Conservation (phyloP, 345 rosid genomes). For the Theobroma cacao region DNA sequence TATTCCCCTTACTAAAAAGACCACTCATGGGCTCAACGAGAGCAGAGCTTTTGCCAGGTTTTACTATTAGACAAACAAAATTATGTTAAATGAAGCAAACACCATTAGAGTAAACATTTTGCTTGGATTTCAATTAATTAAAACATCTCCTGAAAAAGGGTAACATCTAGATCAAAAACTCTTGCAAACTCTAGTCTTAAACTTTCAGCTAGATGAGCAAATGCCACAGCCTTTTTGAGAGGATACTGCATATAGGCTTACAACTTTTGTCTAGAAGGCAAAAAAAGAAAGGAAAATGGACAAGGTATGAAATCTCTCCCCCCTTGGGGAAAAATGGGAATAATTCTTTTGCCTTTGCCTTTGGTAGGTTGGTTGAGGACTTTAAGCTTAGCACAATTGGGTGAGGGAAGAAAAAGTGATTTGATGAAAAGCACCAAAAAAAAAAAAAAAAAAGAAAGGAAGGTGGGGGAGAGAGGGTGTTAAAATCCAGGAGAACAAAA, state of each 20-base stretch:
- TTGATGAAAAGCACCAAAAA: not conserved
- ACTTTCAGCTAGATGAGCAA: conserved; percentile 16
- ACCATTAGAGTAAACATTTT: not conserved
- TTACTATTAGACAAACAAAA: not conserved
- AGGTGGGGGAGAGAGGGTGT: conserved; percentile 5
- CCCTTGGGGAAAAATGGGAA: conserved; percentile 5
- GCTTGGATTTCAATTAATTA: not conserved
- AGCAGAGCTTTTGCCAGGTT: not conserved
- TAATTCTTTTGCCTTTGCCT: conserved; percentile 13
- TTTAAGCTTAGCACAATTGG: conserved; percentile 15
- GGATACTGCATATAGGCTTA: conserved; percentile 11
- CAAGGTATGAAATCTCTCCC: conserved; percentile 1
- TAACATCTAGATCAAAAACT: conserved; percentile 13
- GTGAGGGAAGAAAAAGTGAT: conserved; percentile 29
- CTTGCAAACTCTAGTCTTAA: conserved; percentile 12
- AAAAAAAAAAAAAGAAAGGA: not conserved
- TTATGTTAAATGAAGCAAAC: conserved; percentile 6
- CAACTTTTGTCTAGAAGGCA: conserved; percentile 23
- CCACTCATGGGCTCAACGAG: not conserved
- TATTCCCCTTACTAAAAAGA: conserved; percentile 20
- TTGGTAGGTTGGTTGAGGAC: conserved; percentile 14
- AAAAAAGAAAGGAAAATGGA: conserved; percentile 23
- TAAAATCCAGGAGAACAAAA: conserved; percentile 23
- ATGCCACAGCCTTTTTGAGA: conserved; percentile 24
- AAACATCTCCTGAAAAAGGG: conserved; percentile 5